Evolutionary conservation across 306 rosid genomes (phyloP).

Genomic region (Rosa chinensis): DNA sequence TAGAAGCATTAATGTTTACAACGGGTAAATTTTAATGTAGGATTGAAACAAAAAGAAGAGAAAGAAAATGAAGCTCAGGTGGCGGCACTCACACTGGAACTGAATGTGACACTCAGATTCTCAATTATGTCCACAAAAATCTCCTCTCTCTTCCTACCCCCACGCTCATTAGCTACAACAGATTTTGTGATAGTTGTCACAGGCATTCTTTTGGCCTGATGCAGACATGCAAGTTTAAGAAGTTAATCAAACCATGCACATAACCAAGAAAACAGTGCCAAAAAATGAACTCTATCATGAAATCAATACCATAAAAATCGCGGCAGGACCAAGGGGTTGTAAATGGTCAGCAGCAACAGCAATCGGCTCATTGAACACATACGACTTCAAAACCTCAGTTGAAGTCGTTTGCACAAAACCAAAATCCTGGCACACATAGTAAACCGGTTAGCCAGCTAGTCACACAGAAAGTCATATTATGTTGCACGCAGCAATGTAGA

Average conservation of each 20-base stretch:
- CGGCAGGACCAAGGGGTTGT: slow-evolving; percentile 75
- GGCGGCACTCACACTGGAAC: slow-evolving; percentile 74
- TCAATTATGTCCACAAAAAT: slow-evolving; percentile 92
- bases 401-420: slow-evolving; percentile 95
- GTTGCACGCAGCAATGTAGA: neutral
- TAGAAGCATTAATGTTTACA: neutral
- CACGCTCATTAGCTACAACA: slow-evolving; percentile 86
- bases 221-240: slow-evolving; percentile 32
- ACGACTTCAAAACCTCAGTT: slow-evolving; percentile 86
- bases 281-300: neutral
- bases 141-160: slow-evolving; percentile 92
- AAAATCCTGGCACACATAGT: slow-evolving; percentile 62
- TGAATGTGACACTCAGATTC: slow-evolving; percentile 92
- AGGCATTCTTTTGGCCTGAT: slow-evolving; percentile 88
- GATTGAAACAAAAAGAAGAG: neutral
- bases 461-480: neutral
- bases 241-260: slow-evolving; percentile 29
- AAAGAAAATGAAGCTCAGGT: neutral
- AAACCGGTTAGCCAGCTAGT: slow-evolving; percentile 18
- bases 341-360: slow-evolving; percentile 57
- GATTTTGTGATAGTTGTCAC: slow-evolving; percentile 84
- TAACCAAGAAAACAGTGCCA: slow-evolving; percentile 10
- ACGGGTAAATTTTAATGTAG: neutral
- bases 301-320: slow-evolving; percentile 71
- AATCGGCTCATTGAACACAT: slow-evolving; percentile 86